Base-by-base conservation (phyloP, 2,329 filamentous ascomycete species). In the Fusarium incarnatum region DNA sequence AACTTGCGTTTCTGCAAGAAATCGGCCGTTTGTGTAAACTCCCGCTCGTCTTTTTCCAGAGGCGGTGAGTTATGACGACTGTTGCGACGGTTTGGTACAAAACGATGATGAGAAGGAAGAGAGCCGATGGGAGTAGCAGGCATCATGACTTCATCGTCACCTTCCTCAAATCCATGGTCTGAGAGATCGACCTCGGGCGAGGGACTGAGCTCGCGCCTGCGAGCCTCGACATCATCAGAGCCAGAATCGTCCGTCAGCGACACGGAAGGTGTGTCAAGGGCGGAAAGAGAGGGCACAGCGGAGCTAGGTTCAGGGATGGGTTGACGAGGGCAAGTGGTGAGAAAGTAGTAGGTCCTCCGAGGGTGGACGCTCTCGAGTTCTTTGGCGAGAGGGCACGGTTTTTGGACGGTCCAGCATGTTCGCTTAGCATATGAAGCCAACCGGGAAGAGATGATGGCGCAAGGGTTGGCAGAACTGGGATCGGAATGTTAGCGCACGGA, bases 1-100 rank as follows among this genome's bases (percentile, higher is more conserved):
- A 89, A 82, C 75, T 90, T 91, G 66, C 87, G 83, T 78, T 88
- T 89, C 75, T 89, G 93, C 74, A 98, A 88, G 50, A 91, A 93
- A 72, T 94, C 93, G 18, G 96, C 96, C 2, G 94, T 98, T 81
- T 97, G 93, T 9, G 95, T 98, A 77, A 99, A 99, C 80, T 98
- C 96, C 77, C 92, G 93, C 84, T 98, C 95, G 74, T 98, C 95
- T 75, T 92, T 94, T 82, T 98, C 95, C 40, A 98, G 85, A 18
- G 94, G 94, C 54, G 95, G 94, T 69, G 93, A 96, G 25, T 92
- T 89, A n/a, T 91, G 92, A 64, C 92, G 89, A 64, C 79, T 75
- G 72, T 81, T 77, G 75, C 80, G 77, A 61, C 76, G 77, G 64
- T 77, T 80, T 72, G 79, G 79, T 49, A 80, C 78, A 53, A 81